These are phyloP conservation scores for Neurospora sp. DNA, from an alignment of 2,329 filamentous ascomycete species.

Conservation along the genomic window DNA sequence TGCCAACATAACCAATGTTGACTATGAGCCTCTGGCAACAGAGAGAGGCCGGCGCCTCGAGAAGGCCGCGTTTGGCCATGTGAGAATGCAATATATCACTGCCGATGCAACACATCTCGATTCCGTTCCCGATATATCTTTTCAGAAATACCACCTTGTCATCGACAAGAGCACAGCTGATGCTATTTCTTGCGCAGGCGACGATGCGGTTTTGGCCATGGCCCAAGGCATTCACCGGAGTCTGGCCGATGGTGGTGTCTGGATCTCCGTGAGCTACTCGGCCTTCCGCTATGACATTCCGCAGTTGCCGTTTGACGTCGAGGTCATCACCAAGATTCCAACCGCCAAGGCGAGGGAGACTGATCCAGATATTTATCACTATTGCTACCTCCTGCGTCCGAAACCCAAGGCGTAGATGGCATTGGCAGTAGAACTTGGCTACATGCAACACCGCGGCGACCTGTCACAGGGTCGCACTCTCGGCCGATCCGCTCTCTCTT, in stretches of 20 bases:
- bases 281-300: constrained; percentile 28
- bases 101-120: constrained; percentile 34
- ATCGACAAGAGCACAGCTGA: constrained; percentile 42
- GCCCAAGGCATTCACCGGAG: constrained; percentile 24
- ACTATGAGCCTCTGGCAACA: constrained; percentile 39
- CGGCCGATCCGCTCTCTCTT: neutral
- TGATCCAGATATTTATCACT: constrained; percentile 37
- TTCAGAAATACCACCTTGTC: constrained; percentile 28
- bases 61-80: constrained; percentile 30
- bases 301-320: constrained; percentile 30
- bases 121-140: neutral
- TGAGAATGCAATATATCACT: constrained; percentile 32
- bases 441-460: neutral
- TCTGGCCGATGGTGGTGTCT: constrained; percentile 28
- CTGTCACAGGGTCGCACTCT: neutral
- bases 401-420: neutral
- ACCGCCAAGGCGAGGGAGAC: constrained; percentile 29
- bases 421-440: neutral
- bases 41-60: constrained; percentile 33
- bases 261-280: constrained; percentile 41
- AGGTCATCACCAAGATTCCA: constrained; percentile 31
- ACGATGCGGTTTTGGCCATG: constrained; percentile 28
- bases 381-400: constrained; percentile 34
- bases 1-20: constrained; percentile 35
- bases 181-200: constrained; percentile 36